These are phyloP conservation scores for Chaetomiaceae sp. DNA, from an alignment of 2,329 filamentous ascomycete species.

Conservation along the genomic window DNA sequence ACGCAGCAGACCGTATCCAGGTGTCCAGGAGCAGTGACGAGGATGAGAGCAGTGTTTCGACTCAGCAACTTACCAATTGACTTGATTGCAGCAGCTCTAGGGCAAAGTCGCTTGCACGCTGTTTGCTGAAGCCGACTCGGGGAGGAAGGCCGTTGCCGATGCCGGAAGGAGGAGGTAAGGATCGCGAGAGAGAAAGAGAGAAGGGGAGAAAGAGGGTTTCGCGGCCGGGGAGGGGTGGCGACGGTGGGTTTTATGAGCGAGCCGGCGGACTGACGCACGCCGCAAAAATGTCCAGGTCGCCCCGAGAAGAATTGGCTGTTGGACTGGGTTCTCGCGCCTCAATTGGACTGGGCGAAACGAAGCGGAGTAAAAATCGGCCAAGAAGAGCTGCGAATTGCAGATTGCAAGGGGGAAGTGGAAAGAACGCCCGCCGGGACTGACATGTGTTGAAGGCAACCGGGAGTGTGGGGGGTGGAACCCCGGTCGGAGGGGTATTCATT, in stretches of 20 bases:
- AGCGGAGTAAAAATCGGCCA: slow-evolving; percentile 20
- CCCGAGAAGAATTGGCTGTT: slow-evolving; percentile 9
- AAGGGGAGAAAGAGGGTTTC: slow-evolving; percentile 14
- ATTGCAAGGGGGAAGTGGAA: slow-evolving; percentile 8
- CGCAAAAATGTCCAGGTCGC: slow-evolving; percentile 7
- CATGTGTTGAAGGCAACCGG: slow-evolving; percentile 14
- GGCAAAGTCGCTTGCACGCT: slow-evolving; percentile 17
- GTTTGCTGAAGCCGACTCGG: slow-evolving; percentile 11
- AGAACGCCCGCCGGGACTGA: slow-evolving; percentile 9
- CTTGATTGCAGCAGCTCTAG: slow-evolving; percentile 15
- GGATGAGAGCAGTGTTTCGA: neutral
- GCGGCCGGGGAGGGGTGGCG: slow-evolving; percentile 29
- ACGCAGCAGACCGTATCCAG: slow-evolving; percentile 2
- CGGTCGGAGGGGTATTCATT: slow-evolving; percentile 1
- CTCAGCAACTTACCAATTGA: neutral
- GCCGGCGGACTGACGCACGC: slow-evolving; percentile 9
- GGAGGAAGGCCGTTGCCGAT: slow-evolving; percentile 9
- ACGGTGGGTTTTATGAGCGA: slow-evolving; percentile 35
- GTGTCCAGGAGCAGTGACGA: slow-evolving; percentile 1
- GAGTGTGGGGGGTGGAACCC: slow-evolving; percentile 4
- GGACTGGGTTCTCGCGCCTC: slow-evolving; percentile 21
- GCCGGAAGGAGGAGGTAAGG: slow-evolving; percentile 20
- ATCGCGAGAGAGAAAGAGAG: slow-evolving; percentile 29
- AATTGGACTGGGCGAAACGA: slow-evolving; percentile 21
- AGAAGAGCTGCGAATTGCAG: slow-evolving; percentile 14